Percentiles rank a stretch among this genome's conserved stretches.
Conservation (phyloP, 805 yeast genomes). For the Lipomyces kockii region DNA sequence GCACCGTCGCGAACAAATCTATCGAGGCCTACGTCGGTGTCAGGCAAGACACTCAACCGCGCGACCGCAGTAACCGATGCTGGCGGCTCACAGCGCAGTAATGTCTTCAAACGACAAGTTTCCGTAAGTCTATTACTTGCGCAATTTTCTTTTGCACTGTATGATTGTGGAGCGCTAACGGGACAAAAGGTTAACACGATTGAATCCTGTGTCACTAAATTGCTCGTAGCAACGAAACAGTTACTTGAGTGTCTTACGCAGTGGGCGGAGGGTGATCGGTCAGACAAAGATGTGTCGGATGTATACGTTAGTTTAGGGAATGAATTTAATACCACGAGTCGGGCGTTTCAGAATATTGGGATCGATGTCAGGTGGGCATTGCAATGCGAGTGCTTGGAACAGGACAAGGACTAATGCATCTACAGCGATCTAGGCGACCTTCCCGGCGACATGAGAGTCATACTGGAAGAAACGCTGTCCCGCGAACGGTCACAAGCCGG, state of each 20-base stretch:
- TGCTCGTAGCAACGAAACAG: slow-evolving; percentile 86
- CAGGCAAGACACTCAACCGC: background rate
- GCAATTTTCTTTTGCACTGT: background rate
- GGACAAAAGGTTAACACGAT: slow-evolving; percentile 48
- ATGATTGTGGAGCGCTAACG: background rate
- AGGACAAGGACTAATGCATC: background rate
- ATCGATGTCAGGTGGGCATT: slow-evolving; percentile 58
- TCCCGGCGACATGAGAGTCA: slow-evolving; percentile 76
- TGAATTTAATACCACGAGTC: slow-evolving; percentile 84
- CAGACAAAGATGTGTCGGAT: slow-evolving; percentile 84
- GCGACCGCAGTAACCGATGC: background rate
- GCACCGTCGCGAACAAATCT: background rate
- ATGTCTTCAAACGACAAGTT: slow-evolving; percentile 15
- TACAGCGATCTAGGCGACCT: slow-evolving; percentile 82
- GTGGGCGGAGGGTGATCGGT: slow-evolving; percentile 84
- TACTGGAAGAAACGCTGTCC: slow-evolving; percentile 83
- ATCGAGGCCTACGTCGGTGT: background rate
- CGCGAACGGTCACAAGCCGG: slow-evolving; percentile 83
- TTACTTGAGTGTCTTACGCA: slow-evolving; percentile 81
- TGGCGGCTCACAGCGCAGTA: slow-evolving; percentile 9
- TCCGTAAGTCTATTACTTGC: slow-evolving; percentile 4
- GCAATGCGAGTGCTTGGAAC: background rate
- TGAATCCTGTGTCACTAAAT: slow-evolving; percentile 76
- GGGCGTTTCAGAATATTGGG: slow-evolving; percentile 78
- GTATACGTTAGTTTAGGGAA: slow-evolving; percentile 91